Conservation (phyloP, 2,329 filamentous ascomycete species). For the Bipolaris bicolor region DNA sequence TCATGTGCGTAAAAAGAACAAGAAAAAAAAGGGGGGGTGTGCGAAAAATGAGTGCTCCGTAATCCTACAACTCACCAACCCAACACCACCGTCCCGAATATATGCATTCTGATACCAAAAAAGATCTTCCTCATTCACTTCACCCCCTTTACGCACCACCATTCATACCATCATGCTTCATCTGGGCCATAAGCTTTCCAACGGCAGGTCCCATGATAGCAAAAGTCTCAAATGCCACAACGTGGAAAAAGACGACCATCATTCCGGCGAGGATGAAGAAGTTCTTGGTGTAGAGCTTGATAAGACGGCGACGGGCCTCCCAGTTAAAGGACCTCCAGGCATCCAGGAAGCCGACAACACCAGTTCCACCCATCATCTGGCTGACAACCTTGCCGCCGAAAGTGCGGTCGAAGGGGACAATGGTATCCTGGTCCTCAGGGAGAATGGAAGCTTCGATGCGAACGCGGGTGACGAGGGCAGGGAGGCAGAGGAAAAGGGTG, state of each 20-base stretch:
- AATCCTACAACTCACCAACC: too few relatives aligned
- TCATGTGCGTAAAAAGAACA: too few relatives aligned
- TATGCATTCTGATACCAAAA: conserved; percentile 2
- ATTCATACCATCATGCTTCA: conserved; percentile 24
- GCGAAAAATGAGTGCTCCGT: too few relatives aligned
- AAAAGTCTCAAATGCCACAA: conserved; percentile 61
- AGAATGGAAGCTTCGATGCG: conserved; percentile 89
- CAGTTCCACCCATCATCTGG: conserved; percentile 73
- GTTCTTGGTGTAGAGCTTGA: conserved; percentile 78
- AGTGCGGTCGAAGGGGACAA: conserved; percentile 88
- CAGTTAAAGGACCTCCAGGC: conserved; percentile 81
- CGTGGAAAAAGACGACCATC: conserved; percentile 54
- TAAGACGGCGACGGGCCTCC: conserved; percentile 72
- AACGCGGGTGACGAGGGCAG: conserved; percentile 75
- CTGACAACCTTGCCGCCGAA: conserved; percentile 79
- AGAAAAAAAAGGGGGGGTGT: too few relatives aligned
- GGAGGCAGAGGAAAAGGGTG: conserved; percentile 75
- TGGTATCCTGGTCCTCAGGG: conserved; percentile 78
- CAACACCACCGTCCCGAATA: background rate
- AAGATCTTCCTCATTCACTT: too few relatives aligned
- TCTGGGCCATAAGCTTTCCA: conserved; percentile 28
- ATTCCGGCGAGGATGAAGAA: conserved; percentile 60
- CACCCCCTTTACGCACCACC: background rate
- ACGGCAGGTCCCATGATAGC: conserved; percentile 53
- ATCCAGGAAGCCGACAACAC: conserved; percentile 72